Percentiles rank a stretch among this genome's conserved stretches.
Conservation (phyloP, 1,284 basidiomycete species). For the Cystobasidium pallidum region DNA sequence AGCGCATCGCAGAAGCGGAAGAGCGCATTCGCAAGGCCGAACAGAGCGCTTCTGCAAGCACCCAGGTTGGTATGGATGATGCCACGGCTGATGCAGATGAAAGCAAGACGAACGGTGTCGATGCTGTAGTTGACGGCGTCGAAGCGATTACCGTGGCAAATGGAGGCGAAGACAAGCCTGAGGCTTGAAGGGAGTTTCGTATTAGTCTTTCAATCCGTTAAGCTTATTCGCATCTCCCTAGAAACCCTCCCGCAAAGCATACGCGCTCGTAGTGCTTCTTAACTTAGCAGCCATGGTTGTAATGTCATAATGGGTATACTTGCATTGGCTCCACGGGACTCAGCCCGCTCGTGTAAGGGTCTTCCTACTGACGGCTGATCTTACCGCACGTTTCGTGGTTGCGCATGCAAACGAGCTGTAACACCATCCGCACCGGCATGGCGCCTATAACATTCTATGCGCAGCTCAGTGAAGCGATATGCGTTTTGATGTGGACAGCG, state of each 20-base stretch:
- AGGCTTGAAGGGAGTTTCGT: neutral
- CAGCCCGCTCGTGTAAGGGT: no score
- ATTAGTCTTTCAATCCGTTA: neutral
- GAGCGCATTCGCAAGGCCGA: constrained; percentile 56
- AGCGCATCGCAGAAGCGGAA: constrained; percentile 62
- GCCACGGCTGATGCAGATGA: constrained; percentile 37
- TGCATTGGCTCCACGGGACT: no score
- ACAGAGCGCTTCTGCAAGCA: constrained; percentile 15
- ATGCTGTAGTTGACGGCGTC: constrained; percentile 23
- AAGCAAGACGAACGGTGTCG: constrained; percentile 22
- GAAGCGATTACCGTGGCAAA: constrained; percentile 11
- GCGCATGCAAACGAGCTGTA: no score
- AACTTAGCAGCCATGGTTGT: constrained; percentile 2
- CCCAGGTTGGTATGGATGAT: constrained; percentile 12
- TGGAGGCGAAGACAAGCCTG: constrained; percentile 20
- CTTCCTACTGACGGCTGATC: no score
- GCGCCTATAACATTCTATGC: no score
- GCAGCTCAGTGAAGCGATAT: no score
- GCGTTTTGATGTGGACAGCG: no score
- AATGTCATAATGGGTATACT: neutral
- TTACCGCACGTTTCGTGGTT: no score
- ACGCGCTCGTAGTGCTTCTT: neutral
- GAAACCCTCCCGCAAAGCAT: no score
- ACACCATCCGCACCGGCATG: no score
- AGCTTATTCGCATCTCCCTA: no score